Evolutionary conservation across 306 rosid genomes (phyloP).

Genomic region (Sphenostylis stenocarpa): DNA sequence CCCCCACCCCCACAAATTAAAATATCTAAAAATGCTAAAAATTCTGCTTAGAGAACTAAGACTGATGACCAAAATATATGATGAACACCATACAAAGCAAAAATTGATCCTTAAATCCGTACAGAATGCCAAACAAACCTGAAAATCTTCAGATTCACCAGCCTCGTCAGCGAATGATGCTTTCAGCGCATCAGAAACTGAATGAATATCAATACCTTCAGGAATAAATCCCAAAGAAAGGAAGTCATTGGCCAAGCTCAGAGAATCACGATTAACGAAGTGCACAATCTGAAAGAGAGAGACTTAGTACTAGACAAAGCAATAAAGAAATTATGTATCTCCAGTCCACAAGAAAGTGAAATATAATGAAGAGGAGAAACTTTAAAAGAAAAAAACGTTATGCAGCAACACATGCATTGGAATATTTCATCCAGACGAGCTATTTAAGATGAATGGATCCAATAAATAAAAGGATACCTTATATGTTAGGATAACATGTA

Average conservation of each 20-base stretch:
- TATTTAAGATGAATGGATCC: slow-evolving; percentile 10
- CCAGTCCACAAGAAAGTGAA: not conserved
- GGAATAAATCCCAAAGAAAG: slow-evolving; percentile 95
- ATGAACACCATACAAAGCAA: slow-evolving; percentile 14
- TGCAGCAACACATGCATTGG: not conserved
- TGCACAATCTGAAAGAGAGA: slow-evolving; percentile 91
- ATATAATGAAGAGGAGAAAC: not conserved
- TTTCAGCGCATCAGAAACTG: slow-evolving; percentile 71
- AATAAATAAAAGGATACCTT: slow-evolving; percentile 21
- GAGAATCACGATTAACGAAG: slow-evolving; percentile 94
- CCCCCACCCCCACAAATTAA: not conserved
- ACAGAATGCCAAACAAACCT: slow-evolving; percentile 53
- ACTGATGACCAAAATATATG: slow-evolving; percentile 19
- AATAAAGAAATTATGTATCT: slow-evolving; percentile 13
- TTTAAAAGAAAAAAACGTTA: not conserved
- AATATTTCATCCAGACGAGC: slow-evolving; percentile 12
- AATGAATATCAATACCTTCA: slow-evolving; percentile 70
- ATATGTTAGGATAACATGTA: not conserved
- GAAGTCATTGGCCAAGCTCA: slow-evolving; percentile 96
- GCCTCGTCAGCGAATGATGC: slow-evolving; percentile 61
- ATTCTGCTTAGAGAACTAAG: slow-evolving; percentile 19
- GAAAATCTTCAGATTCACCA: slow-evolving; percentile 81
- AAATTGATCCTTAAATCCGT: slow-evolving; percentile 9
- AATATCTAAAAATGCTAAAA: slow-evolving; percentile 10
- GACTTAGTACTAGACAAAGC: slow-evolving; percentile 32